phyloP scores from a whole-genome alignment of 108 stramenopile species.

The Hondaea fermentalgiana region DNA sequence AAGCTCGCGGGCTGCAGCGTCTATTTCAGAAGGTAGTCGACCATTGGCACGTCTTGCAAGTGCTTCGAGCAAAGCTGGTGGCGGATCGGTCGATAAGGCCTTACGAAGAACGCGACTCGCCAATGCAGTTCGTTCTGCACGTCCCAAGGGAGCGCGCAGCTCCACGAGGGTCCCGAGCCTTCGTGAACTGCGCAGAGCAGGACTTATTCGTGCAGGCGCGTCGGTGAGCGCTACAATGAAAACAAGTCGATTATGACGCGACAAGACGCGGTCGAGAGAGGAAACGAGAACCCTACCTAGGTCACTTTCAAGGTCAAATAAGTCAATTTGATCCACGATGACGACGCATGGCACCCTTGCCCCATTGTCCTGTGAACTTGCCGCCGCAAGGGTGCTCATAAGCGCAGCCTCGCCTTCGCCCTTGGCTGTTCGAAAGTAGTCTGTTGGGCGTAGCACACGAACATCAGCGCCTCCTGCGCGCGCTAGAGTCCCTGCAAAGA shows the following conservation, averaged over 20 bases:
- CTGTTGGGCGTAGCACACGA: background rate
- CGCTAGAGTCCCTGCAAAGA: background rate
- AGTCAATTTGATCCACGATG: background rate
- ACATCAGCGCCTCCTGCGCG: background rate
- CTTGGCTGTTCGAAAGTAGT: background rate
- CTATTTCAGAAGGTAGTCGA: background rate
- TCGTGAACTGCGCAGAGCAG: background rate
- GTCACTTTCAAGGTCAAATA: background rate
- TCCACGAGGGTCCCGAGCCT: background rate
- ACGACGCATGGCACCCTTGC: background rate
- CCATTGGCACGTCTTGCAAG: background rate
- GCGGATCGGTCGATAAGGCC: background rate
- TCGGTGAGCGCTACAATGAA: background rate
- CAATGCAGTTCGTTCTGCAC: background rate
- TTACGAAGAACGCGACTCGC: background rate
- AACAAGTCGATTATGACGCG: background rate
- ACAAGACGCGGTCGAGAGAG: background rate
- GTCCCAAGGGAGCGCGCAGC: background rate
- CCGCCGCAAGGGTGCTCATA: background rate
- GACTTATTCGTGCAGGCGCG: background rate
- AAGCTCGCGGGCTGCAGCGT: background rate
- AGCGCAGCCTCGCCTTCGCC: constrained; percentile 4
- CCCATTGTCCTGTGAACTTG: too few relatives aligned
- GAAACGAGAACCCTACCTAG: background rate
- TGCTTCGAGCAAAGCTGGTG: background rate